Base-by-base conservation (phyloP, 1,284 basidiomycete genomes). In the Pholiota adiposa region DNA sequence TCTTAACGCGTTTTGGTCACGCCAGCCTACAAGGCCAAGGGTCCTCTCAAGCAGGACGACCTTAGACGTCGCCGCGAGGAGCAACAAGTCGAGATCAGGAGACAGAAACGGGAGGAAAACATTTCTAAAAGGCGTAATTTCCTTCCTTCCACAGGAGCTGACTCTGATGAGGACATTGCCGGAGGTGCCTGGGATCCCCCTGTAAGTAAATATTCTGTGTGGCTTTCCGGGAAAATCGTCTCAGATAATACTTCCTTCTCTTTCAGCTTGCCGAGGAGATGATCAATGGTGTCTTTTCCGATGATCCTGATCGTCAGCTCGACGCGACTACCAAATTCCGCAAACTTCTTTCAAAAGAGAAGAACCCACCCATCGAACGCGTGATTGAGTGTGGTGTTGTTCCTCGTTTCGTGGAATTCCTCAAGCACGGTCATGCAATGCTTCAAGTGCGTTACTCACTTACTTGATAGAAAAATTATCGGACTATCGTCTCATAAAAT, bases 281-380 rank as follows among this genome's bases (percentile, higher is more conserved):
- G 95, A 89, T 99, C 63, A 77, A 84, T 62, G 96, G 92, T 61
- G 95, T 98, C 49, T 97, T 97, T 78, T 96, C 94, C 56, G 91
- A 96, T 65, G 90, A 96, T 74, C 81, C 89, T 48, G 94, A 98
- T 65, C 89, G 88, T 68, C 96, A 98, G 78, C 83, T 98, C 63
- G 96, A 98, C 75, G 92, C 96, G 69, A 98, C 96, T 25, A 92
- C 89, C 70, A 97, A 95, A 80, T 99, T 99, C 85, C 89, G 97
- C 73, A 99, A 99, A 75, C 83, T 97, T 49, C 87, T 99, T 61
- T 98, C 97, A 68, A 99, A 99, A 83, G 97, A 99, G 82, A 97
- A 96, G 83, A 99, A 98, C 76, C 97, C 97, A 38, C 97, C 97
- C n/a, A 99, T 99, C 75, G 97, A 99, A 77, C 90, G 90, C 72